Percentiles rank a stretch among this genome's conserved stretches.
These are phyloP conservation scores for Neotropicomus parvogracilis DNA, from an alignment of 1,284 basidiomycete genomes.

Conservation along the genomic window DNA sequence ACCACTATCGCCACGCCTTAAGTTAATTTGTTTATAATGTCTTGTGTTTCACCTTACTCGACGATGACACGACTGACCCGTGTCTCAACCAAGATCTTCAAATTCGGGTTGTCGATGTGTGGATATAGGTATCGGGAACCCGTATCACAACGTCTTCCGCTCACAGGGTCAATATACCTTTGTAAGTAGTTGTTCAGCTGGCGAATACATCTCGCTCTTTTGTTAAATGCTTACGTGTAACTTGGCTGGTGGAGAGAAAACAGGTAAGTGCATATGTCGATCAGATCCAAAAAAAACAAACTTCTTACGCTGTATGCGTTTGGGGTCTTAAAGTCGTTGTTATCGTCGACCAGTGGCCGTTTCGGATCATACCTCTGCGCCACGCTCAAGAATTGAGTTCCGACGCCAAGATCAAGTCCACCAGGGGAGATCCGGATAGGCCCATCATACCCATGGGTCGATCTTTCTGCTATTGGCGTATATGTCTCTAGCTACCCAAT, in stretches of 20 bases:
- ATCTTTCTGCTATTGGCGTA: conserved; percentile 5
- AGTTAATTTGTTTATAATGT: neutral
- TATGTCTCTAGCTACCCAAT: conserved; percentile 7
- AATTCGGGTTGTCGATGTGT: conserved; percentile 34
- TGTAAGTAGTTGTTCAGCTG: neutral
- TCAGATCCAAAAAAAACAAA: neutral
- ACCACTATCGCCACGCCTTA: neutral
- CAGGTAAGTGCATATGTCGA: too few species aligned
- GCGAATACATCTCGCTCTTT: neutral
- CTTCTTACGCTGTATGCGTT: conserved; percentile 45
- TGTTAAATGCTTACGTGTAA: conserved; percentile 7
- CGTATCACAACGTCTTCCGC: neutral
- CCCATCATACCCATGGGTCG: conserved; percentile 11
- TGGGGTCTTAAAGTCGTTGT: conserved; percentile 41
- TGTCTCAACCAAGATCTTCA: conserved; percentile 38
- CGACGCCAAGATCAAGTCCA: neutral
- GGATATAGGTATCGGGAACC: conserved; percentile 1
- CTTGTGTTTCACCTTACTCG: conserved; percentile 34
- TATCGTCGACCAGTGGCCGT: conserved; percentile 40
- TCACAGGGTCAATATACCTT: neutral
- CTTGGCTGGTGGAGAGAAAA: neutral
- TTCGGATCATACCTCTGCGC: conserved; percentile 5
- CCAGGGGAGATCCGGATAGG: conserved; percentile 2
- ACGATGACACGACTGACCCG: conserved; percentile 47
- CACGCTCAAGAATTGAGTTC: conserved; percentile 11